Conservation (phyloP, 1,284 basidiomycete genomes). For the Schizopora paradoxa region DNA sequence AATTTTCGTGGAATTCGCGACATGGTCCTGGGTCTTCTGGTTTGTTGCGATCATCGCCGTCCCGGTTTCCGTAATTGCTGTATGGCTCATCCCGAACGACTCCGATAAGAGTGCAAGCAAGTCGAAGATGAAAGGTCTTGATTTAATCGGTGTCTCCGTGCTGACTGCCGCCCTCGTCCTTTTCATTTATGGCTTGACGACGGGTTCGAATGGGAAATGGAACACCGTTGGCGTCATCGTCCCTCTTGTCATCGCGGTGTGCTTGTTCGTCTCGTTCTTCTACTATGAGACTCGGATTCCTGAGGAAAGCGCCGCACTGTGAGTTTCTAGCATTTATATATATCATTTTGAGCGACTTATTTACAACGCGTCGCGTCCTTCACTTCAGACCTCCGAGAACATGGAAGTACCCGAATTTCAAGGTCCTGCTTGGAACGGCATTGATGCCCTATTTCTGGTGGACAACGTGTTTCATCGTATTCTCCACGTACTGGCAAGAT, state of each 20-base stretch:
- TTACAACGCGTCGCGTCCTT: too few species aligned
- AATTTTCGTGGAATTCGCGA: slow-evolving; percentile 32
- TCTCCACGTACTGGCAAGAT: slow-evolving; percentile 33
- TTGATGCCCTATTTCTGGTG: slow-evolving; percentile 38
- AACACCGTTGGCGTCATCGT: slow-evolving; percentile 17
- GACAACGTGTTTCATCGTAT: slow-evolving; percentile 27
- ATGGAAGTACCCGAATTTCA: slow-evolving; percentile 38
- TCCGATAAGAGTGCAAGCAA: not conserved
- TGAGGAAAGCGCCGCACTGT: slow-evolving; percentile 17
- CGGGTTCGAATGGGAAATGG: slow-evolving; percentile 19
- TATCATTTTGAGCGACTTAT: too few species aligned
- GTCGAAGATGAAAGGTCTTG: slow-evolving; percentile 7
- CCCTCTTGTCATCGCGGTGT: slow-evolving; percentile 20
- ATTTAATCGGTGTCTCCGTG: slow-evolving; percentile 5
- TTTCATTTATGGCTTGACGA: slow-evolving; percentile 22
- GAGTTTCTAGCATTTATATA: too few species aligned
- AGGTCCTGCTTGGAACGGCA: slow-evolving; percentile 32
- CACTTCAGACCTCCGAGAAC: slow-evolving; percentile 31
- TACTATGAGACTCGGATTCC: slow-evolving; percentile 20
- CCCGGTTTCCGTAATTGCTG: slow-evolving; percentile 24
- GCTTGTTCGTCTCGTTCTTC: slow-evolving; percentile 17
- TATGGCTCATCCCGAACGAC: slow-evolving; percentile 28
- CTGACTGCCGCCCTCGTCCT: slow-evolving; percentile 18
- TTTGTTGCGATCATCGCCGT: slow-evolving; percentile 32
- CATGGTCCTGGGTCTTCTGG: slow-evolving; percentile 34